Evolutionary conservation across 2,329 filamentous ascomycete species (phyloP).

Genomic region (Fusarium sororula): DNA sequence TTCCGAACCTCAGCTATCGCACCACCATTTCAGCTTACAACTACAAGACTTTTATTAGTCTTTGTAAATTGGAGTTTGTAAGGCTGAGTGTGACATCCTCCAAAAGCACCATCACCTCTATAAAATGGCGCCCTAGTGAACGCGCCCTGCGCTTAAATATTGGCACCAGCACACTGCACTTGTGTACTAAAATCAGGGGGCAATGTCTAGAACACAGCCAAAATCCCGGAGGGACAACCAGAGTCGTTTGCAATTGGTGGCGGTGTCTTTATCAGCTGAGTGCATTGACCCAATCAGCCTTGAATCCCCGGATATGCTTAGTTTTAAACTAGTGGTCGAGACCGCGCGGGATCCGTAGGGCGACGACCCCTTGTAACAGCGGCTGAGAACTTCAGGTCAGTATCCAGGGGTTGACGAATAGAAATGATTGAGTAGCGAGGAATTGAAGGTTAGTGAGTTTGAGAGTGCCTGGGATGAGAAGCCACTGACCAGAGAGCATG

Average conservation of each 20-base stretch:
- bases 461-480: background rate
- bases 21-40: too few relatives aligned
- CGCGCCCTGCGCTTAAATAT: background rate
- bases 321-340: background rate
- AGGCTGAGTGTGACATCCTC: too few relatives aligned
- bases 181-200: background rate
- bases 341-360: background rate
- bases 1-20: too few relatives aligned
- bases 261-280: background rate
- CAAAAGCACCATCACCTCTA: background rate
- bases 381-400: background rate
- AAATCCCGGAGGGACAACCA: background rate
- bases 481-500: background rate
- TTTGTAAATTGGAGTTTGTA: too few relatives aligned
- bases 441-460: background rate
- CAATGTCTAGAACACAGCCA: background rate
- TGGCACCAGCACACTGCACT: background rate
- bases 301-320: background rate
- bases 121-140: background rate
- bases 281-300: background rate
- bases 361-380: background rate
- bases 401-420: background rate
- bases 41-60: too few relatives aligned
- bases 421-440: background rate
- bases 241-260: background rate